Evolutionary conservation across 2,329 filamentous ascomycete species (phyloP), one percentile per base, ranked within the genome.

Genomic region (Trichoderma polysporum): DNA sequence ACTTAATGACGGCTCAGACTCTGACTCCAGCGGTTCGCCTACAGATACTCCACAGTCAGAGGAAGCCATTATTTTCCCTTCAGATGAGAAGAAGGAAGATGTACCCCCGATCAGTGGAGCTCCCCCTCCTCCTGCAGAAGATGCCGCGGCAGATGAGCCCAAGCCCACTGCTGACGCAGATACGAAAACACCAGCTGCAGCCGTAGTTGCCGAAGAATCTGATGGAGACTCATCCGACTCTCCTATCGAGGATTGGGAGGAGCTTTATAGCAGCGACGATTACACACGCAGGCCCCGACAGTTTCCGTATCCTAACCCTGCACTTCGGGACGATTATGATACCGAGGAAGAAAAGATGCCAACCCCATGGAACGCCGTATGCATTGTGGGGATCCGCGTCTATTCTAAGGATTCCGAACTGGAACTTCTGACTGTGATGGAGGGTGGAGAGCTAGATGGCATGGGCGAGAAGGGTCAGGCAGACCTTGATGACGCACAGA

Each of bases 341-440:
- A 83, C 82, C 0, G 84, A 87, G n/a, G 86, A 87, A 66, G 85
- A 88, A 71, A 85, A 83, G 68, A 78, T 81, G 71, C 76, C 82
- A 0, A 82, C 86, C 27, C 84, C 86, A 1, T 90, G 88, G 87
- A 89, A 89, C 73, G 87, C 87, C 4, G 82, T 89, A 53, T 85
- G 83, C 61, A 84, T 89, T 19, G 82, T 90, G 0, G 87, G 88
- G 0, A 77, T 90, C 60, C 82, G 86, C 4, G 84, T 90, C 6
- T 90, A 89, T 74, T 85, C 84, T 72, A 86, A 85, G 74, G 85
- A 89, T 72, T 80, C 83, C 52, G 76, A 79, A 35, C 77, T 88
- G 2, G 81, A 86, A 74, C 75, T 87, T n/a, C 79, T 81, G 41
- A 82, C 86, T 13, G 83, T 87, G 22, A 82, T 87, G 76, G 85